Conservation (phyloP, 495 filamentous ascomycete genomes). For the Clohesyomyces aquaticus region DNA sequence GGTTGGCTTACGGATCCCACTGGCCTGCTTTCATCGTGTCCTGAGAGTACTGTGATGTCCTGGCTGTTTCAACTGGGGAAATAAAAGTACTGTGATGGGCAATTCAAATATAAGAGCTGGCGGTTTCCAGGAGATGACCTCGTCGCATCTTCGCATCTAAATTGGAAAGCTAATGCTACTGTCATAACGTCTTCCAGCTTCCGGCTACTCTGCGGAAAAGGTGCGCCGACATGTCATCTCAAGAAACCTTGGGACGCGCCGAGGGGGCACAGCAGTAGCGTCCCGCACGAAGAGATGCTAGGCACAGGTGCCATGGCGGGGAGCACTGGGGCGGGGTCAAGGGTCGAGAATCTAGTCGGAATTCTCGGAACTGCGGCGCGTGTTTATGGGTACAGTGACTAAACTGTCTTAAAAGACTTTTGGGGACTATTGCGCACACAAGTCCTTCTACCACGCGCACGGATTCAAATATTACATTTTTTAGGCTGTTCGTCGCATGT, state of each 20-base stretch:
- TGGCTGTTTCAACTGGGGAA: not conserved
- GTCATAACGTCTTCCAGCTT: too few species aligned
- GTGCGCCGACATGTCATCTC: not conserved
- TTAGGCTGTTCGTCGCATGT: too few species aligned
- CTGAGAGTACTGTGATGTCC: constrained; percentile 4
- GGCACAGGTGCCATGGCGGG: not conserved
- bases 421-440: too few species aligned
- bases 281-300: too few species aligned
- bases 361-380: not conserved
- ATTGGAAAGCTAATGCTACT: not conserved
- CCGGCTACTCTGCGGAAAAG: not conserved
- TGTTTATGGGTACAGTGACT: too few species aligned
- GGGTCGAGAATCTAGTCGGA: not conserved
- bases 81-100: constrained; percentile 6
- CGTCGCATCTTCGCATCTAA: not conserved
- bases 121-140: not conserved
- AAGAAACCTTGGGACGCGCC: too few species aligned
- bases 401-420: too few species aligned
- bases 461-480: too few species aligned
- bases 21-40: constrained; percentile 35
- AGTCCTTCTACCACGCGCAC: too few species aligned
- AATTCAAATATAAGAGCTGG: not conserved
- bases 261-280: too few species aligned
- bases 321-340: not conserved
- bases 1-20: constrained; percentile 26